Evolutionary conservation across 2,329 filamentous ascomycete genomes (phyloP).

Genomic region (Lasiodiplodia gonubiensis): DNA sequence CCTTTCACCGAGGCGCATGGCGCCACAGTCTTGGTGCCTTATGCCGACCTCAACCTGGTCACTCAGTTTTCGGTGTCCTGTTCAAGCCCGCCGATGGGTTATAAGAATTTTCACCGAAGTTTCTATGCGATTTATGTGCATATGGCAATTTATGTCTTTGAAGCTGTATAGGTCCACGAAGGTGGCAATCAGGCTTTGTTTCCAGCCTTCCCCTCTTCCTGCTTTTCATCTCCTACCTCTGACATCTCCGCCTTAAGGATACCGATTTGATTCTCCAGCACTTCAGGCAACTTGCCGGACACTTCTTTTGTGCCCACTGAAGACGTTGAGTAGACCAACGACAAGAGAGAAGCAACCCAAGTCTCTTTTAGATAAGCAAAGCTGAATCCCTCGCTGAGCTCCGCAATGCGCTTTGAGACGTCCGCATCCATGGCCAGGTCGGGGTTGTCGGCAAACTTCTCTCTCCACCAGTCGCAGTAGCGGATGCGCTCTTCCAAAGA

Average conservation of each 20-base stretch:
- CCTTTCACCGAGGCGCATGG: too few relatives aligned
- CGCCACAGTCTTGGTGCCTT: too few relatives aligned
- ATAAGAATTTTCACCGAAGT: too few relatives aligned
- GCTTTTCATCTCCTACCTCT: not conserved
- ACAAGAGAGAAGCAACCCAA: conserved; percentile 49
- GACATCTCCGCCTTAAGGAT: conserved; percentile 3
- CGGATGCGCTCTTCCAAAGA: conserved; percentile 45
- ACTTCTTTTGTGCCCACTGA: conserved; percentile 38
- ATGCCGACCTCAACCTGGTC: too few relatives aligned
- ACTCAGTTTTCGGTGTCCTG: too few relatives aligned
- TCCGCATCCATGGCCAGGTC: not conserved
- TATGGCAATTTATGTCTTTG: too few relatives aligned
- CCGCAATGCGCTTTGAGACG: conserved; percentile 42
- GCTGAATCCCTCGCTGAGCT: conserved; percentile 52
- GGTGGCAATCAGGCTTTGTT: not conserved
- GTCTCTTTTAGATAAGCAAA: conserved; percentile 55
- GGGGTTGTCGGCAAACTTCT: conserved; percentile 45
- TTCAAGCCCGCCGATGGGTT: too few relatives aligned
- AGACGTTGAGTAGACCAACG: conserved; percentile 40
- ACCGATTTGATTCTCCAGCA: conserved; percentile 11
- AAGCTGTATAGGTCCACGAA: too few relatives aligned
- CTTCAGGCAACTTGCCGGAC: conserved; percentile 26
- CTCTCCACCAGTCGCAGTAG: conserved; percentile 54
- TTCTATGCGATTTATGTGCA: too few relatives aligned
- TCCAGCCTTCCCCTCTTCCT: not conserved